Evolutionary conservation across 2,329 filamentous ascomycete species (phyloP), one percentile per base, ranked within the genome.

Genomic region (Orbilia blumenaviensis): DNA sequence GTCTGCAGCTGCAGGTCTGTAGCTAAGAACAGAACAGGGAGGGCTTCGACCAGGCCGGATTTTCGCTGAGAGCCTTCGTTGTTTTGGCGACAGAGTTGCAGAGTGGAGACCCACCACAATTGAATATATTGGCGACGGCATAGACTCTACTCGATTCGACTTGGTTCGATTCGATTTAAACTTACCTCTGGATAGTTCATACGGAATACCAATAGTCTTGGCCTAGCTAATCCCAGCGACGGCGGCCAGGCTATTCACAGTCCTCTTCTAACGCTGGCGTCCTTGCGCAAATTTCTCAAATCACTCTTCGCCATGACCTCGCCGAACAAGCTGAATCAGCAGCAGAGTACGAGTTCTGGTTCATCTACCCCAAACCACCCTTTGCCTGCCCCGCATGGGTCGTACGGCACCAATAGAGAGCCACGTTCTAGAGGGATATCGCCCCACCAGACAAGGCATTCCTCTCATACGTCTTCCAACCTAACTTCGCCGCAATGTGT

Each of bases 301-400:
- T 76, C 72, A 27, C 50, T 76, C 62, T 67, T 68, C 72, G 41
- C 56, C 21, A 76, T 76, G 72, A 52, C 68, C 61, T 66, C 68
- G 4, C 42, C 34, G 38, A 67, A 25, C 10, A 54, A 75, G 34
- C 36, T 38, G 12, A 61, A 66, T 23, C 54, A 56, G 21, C 32
- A 66, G 18, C 66, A 63, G 18, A 64, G 21, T 48, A 38, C 58
- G 9, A 64, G 38, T 50, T 18, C 52, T 12, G 14, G 14, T n/a
- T 48, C 71, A 44, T 64, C 36, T 23, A 64, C 46, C 34, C 41
- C 21, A 42, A 58, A 23, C 16, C 63, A 68, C 48, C 38, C 71
- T n/a, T 52, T 64, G n/a, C 14, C 64, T 14, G 56, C 23, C 29
- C 56, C 58, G 8, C 71, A 64, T 66, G 71, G 38, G 14, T 63